Evolutionary conservation across 2,329 filamentous ascomycete genomes (phyloP), one percentile per base, ranked within the genome.

Genomic region (Colletotrichum incanum): DNA sequence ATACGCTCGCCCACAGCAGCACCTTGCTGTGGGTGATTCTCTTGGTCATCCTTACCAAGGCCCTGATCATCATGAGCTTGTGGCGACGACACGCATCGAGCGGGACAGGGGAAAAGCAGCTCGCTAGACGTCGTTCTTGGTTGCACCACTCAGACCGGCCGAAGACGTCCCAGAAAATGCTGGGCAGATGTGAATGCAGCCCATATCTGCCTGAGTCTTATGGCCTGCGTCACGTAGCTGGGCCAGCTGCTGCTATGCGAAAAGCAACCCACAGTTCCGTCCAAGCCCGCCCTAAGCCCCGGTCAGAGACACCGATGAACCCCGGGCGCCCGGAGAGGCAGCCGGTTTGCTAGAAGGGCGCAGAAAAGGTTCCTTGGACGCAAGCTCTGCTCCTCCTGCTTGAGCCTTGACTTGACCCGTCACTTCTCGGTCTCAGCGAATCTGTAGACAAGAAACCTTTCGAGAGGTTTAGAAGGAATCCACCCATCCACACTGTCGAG

Each of bases 301-400:
- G 70, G 59, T 11, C 28, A 68, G 65, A 41, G 54, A 60, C 45
- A 49, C 45, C 54, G 66, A 63, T 55, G 60, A 60, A 47, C 59
- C 63, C 70, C 70, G 66, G 70, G 41, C 49, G 52, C 65, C 45
- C 70, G 70, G 70, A 72, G 70, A 70, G 45, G 45, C 65, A 72
- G 70, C 70, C 70, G 70, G 70, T 70, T 72, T 70, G 66, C 70
- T 56, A 41, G 34, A 43, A 60, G 41, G 34, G 18, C 2, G 52
- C 12, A 52, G 18, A 52, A 52, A 16, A 20, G n/a, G 43, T 49
- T 66, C 50, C 60, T 39, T 50, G n/a, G 45, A 23, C 31, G 59
- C 39, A 50, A 41, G 47, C 16, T 52, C 23, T 50, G 54, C 54
- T 56, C 31, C 34, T n/a, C 20, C 5, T 23, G 23, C 54, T 58